Percentiles rank a stretch among this genome's conserved stretches.
These are phyloP conservation scores for Salvia miltiorrhiza DNA, from an alignment of 257 asterid species.

Conservation along the genomic window DNA sequence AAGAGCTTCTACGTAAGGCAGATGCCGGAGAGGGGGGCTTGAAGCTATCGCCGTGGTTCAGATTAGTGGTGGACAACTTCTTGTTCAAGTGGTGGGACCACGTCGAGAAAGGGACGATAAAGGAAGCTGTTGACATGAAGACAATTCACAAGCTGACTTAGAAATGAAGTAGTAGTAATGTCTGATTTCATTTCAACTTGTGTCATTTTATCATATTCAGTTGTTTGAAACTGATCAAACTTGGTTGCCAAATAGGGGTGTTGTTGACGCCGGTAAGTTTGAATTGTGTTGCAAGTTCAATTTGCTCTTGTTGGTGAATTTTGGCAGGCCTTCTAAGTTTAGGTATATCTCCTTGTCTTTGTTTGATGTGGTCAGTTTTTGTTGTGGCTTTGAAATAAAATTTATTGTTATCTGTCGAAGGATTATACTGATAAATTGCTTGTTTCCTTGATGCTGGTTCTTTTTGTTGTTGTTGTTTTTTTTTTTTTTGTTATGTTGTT, in stretches of 20 bases:
- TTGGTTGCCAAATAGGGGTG: neutral
- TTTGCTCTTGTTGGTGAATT: neutral
- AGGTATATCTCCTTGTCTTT: neutral
- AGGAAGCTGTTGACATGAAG: slow-evolving; percentile 76
- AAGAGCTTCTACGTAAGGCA: slow-evolving; percentile 75
- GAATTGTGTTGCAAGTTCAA: neutral
- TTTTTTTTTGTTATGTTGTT: neutral
- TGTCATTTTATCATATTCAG: neutral
- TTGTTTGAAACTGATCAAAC: neutral
- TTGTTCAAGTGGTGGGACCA: slow-evolving; percentile 98
- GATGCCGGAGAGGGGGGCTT: slow-evolving; percentile 88
- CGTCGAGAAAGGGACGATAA: slow-evolving; percentile 76
- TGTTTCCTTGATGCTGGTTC: neutral
- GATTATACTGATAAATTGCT: neutral
- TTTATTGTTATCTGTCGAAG: neutral
- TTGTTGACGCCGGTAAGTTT: neutral
- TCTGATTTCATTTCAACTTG: neutral
- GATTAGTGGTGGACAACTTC: slow-evolving; percentile 83
- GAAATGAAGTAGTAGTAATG: neutral
- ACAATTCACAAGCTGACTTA: slow-evolving; percentile 76
- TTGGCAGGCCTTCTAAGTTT: neutral
- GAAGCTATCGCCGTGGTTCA: slow-evolving; percentile 95
- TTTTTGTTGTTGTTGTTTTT: neutral
- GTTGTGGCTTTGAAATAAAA: slow-evolving; percentile 15
- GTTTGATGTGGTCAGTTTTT: neutral